These are phyloP conservation scores for Zizania latifolia DNA, from an alignment of 176 grass and related monocot species.

Conservation along the genomic window DNA sequence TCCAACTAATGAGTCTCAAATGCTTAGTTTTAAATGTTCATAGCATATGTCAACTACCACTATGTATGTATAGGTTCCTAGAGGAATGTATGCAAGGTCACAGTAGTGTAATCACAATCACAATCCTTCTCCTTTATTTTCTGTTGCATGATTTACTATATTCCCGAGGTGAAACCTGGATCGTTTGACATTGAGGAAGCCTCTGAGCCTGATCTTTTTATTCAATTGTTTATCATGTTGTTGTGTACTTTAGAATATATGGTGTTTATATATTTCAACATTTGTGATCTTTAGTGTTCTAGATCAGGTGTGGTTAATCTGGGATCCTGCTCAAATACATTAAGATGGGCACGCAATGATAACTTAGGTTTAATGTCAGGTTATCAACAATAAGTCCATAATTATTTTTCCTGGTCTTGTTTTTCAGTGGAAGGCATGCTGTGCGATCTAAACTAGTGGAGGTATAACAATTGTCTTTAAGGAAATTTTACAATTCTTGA, in stretches of 20 bases:
- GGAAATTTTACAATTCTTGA: too few species aligned
- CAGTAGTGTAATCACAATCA: too few species aligned
- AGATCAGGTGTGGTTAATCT: constrained; percentile 10
- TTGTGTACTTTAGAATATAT: neutral
- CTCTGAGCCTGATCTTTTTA: neutral
- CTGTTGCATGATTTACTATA: neutral
- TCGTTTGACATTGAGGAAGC: neutral
- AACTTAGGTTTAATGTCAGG: constrained; percentile 4
- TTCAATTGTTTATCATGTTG: neutral
- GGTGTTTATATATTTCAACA: neutral
- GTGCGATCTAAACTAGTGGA: constrained; percentile 73
- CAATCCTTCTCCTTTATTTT: too few species aligned
- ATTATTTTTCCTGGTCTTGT: constrained; percentile 21
- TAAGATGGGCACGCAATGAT: neutral
- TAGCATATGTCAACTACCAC: too few species aligned
- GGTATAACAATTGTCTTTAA: too few species aligned
- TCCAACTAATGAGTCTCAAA: neutral
- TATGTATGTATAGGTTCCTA: neutral
- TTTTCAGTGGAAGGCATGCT: constrained; percentile 86
- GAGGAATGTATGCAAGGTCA: neutral
- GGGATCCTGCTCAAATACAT: neutral
- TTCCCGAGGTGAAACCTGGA: constrained; percentile 7
- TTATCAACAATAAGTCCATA: neutral
- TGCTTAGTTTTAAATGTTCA: constrained; percentile 6
- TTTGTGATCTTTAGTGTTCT: neutral